phyloP scores from a whole-genome alignment of 1,284 basidiomycete genomes.

The Lignosus rhinocerotis region DNA sequence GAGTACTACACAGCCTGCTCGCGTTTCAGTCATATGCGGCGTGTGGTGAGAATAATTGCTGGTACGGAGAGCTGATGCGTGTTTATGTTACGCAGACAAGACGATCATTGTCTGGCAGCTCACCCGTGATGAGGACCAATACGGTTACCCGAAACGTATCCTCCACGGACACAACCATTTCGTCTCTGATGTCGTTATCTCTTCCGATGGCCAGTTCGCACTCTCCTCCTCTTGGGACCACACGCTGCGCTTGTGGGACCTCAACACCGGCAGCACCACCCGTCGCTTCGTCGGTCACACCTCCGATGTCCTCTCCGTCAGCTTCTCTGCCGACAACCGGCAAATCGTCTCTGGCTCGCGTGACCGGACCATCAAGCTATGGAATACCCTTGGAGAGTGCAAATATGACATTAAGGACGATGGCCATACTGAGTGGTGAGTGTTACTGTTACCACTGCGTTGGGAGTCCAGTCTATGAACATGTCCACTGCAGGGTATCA shows the following conservation, averaged over 20 bases:
- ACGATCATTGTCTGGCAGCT: constrained; percentile 99
- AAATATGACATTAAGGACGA: constrained; percentile 99
- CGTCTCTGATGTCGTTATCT: constrained; percentile 98
- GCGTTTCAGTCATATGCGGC: not conserved
- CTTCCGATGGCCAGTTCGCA: constrained; percentile 98
- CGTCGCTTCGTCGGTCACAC: constrained; percentile 98
- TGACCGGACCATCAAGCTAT: constrained; percentile 98
- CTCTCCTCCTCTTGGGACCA: constrained; percentile 99
- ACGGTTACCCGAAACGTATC: constrained; percentile 96
- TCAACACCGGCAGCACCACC: constrained; percentile 93
- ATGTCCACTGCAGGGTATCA: constrained; percentile 73
- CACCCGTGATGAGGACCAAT: constrained; percentile 91
- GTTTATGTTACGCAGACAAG: constrained; percentile 71
- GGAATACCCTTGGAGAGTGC: constrained; percentile 99
- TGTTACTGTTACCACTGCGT: constrained; percentile 6
- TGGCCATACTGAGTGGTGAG: constrained; percentile 92
- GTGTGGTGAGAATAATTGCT: not conserved
- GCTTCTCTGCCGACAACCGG: constrained; percentile 96
- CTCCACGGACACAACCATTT: constrained; percentile 99
- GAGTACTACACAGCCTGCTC: constrained; percentile 38
- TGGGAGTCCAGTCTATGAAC: constrained; percentile 4
- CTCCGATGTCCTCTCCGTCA: constrained; percentile 96
- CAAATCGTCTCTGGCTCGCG: constrained; percentile 99
- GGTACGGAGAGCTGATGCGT: not conserved
- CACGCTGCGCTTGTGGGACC: constrained; percentile 98